Evolutionary conservation across 1,284 basidiomycete species (phyloP), one percentile per base, ranked within the genome.

Genomic region (Leccinum discolor): DNA sequence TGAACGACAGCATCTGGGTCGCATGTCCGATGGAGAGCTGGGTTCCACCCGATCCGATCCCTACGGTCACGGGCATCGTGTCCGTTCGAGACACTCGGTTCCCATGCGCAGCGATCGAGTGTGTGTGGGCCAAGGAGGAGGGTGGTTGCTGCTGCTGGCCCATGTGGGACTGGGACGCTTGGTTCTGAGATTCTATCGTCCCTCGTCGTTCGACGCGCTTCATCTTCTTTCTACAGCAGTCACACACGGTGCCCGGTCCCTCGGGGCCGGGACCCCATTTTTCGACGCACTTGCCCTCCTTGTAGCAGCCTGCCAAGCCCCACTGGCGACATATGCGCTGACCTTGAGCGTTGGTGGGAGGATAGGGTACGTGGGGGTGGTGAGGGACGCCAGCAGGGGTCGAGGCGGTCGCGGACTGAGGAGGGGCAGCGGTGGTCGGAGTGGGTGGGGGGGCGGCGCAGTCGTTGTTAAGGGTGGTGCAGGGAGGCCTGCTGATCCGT

Each of bases 261-360:
- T 89, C 85, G 60, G 91, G 91, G 2, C 92, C 92, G 14, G 92
- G 92, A 3, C 91, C 92, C 92, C 92, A 93, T 76, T 93, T 93
- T 74, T 93, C 92, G 57, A 93, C 90, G 72, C 92, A 93, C 73
- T 92, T 93, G 16, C 88, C 89, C 12, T 93, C 92, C 80, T 93
- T 93, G 80, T 93, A 93, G 1, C 91, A 79, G 0, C 87, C 87
- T 1, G 86, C 79, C 42, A 86, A 77, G 0, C 89, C 89, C 69
- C 91, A 93, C 71, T 91, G 88, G 11, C 90, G 80, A 73, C 91
- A 92, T 47, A 91, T 91, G 26, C 91, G 81, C 72, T 92, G 89
- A 0, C 90, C 90, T 60, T 83, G 79, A 1, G 81, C 79, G 72
- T 92, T 91, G 1, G 83, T 84, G 16, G 88, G 76, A 50, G 73